phyloP scores from a whole-genome alignment of 768 basidiomycete genomes.

The Dioszegia crocea region DNA sequence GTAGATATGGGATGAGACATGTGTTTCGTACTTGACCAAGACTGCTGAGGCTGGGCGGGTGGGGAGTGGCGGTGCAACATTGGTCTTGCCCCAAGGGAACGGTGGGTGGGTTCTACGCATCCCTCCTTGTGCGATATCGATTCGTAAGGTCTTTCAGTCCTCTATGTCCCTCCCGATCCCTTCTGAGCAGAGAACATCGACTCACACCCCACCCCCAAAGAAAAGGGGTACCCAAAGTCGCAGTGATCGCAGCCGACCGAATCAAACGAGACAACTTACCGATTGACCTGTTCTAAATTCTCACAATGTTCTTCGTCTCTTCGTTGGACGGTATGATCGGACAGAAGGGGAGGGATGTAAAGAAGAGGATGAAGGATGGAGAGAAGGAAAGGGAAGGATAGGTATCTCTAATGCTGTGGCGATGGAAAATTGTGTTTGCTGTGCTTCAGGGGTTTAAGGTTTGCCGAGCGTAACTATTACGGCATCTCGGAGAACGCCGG shows the following conservation, averaged over 20 bases:
- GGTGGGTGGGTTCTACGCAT: no score
- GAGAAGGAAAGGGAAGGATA: background rate
- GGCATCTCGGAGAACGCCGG: no score
- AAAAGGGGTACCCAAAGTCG: no score
- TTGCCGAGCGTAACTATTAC: background rate
- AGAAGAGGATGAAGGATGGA: background rate
- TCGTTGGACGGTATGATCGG: slow-evolving; percentile 6
- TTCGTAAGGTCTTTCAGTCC: no score
- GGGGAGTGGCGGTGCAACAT: no score
- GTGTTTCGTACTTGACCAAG: background rate
- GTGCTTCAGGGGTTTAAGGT: background rate
- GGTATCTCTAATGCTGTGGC: background rate
- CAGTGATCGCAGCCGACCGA: background rate
- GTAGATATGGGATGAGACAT: no score
- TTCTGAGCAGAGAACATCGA: no score
- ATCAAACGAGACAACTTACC: background rate
- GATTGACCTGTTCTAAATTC: background rate
- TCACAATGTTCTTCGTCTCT: background rate
- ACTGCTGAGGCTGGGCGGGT: no score
- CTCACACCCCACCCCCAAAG: no score
- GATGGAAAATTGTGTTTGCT: background rate
- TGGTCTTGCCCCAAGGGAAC: no score
- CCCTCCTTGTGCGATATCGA: no score
- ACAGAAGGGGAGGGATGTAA: background rate
- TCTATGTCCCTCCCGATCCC: no score